These are phyloP conservation scores for Porphyrellus sp. DNA, from an alignment of 1,284 basidiomycete species.

Conservation along the genomic window DNA sequence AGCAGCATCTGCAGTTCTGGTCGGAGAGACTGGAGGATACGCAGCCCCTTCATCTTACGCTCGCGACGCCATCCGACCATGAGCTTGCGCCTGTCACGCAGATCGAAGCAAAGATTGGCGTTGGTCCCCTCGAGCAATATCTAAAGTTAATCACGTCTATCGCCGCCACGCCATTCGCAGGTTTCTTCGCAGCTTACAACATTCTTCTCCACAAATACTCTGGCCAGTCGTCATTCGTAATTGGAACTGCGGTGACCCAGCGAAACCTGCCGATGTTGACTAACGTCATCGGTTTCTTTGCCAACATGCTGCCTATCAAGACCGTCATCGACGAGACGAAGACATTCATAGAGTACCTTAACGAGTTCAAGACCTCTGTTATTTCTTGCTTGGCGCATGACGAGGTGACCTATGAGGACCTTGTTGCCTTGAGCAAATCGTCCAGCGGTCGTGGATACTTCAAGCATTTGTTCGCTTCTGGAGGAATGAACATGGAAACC, in stretches of 20 bases:
- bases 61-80: conserved; percentile 26
- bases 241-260: conserved; percentile 30
- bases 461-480: conserved; percentile 31
- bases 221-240: conserved; percentile 21
- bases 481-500: conserved; percentile 29
- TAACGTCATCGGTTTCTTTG: conserved; percentile 28
- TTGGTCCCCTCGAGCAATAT: conserved; percentile 24
- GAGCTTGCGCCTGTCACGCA: conserved; percentile 29
- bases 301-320: conserved; percentile 31
- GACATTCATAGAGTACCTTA: conserved; percentile 24
- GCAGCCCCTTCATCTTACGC: conserved; percentile 29
- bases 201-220: conserved; percentile 32
- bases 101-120: conserved; percentile 25
- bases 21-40: conserved; percentile 18
- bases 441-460: conserved; percentile 32
- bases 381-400: conserved; percentile 22
- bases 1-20: conserved; percentile 29
- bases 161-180: conserved; percentile 23
- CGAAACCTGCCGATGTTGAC: conserved; percentile 24
- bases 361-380: conserved; percentile 18
- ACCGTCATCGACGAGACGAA: conserved; percentile 22
- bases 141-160: conserved; percentile 13
- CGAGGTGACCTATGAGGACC: conserved; percentile 32
- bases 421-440: conserved; percentile 26
- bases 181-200: conserved; percentile 31